A percentile compares a stretch with the other conserved stretches of the same genome.
Conservation (phyloP, 2,329 filamentous ascomycete genomes). For the Calcarisporium arbuscula region DNA sequence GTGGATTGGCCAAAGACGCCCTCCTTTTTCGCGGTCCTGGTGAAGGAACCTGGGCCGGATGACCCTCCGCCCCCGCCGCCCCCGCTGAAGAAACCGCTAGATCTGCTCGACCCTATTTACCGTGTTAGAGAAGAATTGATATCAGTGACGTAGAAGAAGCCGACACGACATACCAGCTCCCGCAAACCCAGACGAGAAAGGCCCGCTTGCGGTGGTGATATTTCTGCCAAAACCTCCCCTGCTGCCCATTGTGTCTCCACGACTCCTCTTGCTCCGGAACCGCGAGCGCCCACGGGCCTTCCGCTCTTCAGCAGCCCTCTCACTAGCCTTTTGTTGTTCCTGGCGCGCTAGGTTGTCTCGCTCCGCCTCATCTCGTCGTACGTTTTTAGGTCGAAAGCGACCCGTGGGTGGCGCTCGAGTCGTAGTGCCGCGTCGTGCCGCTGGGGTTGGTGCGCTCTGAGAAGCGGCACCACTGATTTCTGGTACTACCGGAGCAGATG, state of each 20-base stretch:
- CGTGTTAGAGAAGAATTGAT: constrained; percentile 1
- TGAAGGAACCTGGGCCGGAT: constrained; percentile 21
- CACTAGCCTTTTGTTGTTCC: constrained; percentile 35
- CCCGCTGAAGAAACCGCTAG: constrained; percentile 22
- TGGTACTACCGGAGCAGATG: constrained; percentile 11
- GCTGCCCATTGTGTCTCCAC: constrained; percentile 37
- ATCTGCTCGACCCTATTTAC: constrained; percentile 14
- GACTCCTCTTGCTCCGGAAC: constrained; percentile 35
- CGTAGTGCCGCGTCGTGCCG: constrained; percentile 24
- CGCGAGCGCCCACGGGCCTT: constrained; percentile 30
- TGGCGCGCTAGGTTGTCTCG: constrained; percentile 39
- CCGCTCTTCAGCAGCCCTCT: constrained; percentile 33
- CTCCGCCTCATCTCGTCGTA: constrained; percentile 44
- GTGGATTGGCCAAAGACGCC: constrained; percentile 32
- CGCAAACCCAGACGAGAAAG: constrained; percentile 27
- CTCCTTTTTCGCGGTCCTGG: constrained; percentile 25
- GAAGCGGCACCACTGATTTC: constrained; percentile 7
- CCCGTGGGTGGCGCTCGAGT: constrained; percentile 28
- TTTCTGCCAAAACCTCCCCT: constrained; percentile 29
- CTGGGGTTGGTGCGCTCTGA: constrained; percentile 4
- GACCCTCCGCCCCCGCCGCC: constrained; percentile 22
- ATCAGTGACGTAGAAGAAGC: constrained; percentile 5
- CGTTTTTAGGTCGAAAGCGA: constrained; percentile 41
- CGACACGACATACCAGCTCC: constrained; percentile 14
- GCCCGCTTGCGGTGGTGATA: constrained; percentile 30